These are phyloP conservation scores for Boletellus ananas DNA, from an alignment of 768 basidiomycete species.

Conservation along the genomic window DNA sequence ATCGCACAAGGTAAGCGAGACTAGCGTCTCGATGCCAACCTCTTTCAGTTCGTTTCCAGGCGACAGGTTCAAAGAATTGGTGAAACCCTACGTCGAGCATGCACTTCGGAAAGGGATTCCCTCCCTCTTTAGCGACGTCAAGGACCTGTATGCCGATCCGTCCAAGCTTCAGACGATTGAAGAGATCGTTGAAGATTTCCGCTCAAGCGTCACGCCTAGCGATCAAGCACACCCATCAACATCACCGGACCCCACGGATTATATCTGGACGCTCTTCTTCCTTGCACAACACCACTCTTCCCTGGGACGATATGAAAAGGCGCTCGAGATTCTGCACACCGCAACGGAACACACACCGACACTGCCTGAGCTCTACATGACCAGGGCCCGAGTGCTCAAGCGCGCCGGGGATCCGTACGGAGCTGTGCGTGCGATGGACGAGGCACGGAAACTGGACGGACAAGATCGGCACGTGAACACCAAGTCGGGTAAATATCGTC, in stretches of 20 bases:
- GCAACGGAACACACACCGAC: constrained; percentile 89
- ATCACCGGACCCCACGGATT: constrained; percentile 60
- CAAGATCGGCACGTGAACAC: constrained; percentile 96
- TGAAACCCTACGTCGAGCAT: constrained; percentile 60
- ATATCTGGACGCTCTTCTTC: constrained; percentile 95
- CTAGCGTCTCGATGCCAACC: not conserved
- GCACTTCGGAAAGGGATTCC: constrained; percentile 85
- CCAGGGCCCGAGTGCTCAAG: constrained; percentile 80
- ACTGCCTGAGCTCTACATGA: constrained; percentile 83
- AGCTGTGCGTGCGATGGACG: constrained; percentile 73
- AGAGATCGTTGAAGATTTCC: constrained; percentile 55
- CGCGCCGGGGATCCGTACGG: constrained; percentile 75
- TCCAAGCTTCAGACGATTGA: constrained; percentile 68
- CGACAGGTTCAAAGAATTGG: constrained; percentile 63
- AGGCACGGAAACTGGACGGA: constrained; percentile 80
- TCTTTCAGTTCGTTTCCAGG: constrained; percentile 33
- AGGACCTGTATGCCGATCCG: constrained; percentile 67
- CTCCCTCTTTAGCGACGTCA: constrained; percentile 89
- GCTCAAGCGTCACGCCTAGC: constrained; percentile 34
- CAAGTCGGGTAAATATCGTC: constrained; percentile 86
- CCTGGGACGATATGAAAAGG: constrained; percentile 42
- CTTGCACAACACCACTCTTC: constrained; percentile 85
- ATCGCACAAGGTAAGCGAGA: constrained; percentile 48
- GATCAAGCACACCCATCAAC: constrained; percentile 28
- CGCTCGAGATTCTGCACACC: constrained; percentile 57